These are phyloP conservation scores for Melampsora larici-populina DNA, from an alignment of 1,284 basidiomycete genomes.

Conservation along the genomic window DNA sequence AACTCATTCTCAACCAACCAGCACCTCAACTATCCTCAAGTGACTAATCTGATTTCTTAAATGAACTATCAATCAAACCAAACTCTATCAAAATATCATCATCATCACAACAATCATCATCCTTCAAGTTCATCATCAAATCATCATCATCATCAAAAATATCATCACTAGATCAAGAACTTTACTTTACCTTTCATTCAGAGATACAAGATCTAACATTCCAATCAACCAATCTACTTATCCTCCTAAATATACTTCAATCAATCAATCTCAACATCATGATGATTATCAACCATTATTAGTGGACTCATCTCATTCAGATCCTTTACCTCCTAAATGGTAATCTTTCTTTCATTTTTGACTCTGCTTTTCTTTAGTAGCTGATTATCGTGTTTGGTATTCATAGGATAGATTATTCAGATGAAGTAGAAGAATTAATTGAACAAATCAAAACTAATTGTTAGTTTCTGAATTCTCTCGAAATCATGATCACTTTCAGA, in stretches of 20 bases:
- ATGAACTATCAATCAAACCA: too few species aligned
- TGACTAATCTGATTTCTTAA: too few species aligned
- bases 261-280: constrained; percentile 4
- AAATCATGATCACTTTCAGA: too few species aligned
- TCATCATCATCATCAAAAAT: not conserved
- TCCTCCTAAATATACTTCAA: constrained; percentile 27
- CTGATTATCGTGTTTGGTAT: constrained; percentile 45
- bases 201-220: constrained; percentile 68
- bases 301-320: not conserved
- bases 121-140: not conserved
- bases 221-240: constrained; percentile 57
- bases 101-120: too few species aligned
- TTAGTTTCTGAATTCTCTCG: constrained; percentile 58
- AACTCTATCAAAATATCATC: too few species aligned
- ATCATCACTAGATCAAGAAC: constrained; percentile 76
- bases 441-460: constrained; percentile 70
- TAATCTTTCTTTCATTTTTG: constrained; percentile 50
- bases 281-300: not conserved
- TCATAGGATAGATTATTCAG: constrained; percentile 84
- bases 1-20: too few species aligned
- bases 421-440: constrained; percentile 78
- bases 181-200: constrained; percentile 87
- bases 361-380: constrained; percentile 47
- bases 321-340: constrained; percentile 52
- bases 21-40: too few species aligned